phyloP scores from a whole-genome alignment of 805 yeast genomes.

The Ogataea zsoltii region DNA sequence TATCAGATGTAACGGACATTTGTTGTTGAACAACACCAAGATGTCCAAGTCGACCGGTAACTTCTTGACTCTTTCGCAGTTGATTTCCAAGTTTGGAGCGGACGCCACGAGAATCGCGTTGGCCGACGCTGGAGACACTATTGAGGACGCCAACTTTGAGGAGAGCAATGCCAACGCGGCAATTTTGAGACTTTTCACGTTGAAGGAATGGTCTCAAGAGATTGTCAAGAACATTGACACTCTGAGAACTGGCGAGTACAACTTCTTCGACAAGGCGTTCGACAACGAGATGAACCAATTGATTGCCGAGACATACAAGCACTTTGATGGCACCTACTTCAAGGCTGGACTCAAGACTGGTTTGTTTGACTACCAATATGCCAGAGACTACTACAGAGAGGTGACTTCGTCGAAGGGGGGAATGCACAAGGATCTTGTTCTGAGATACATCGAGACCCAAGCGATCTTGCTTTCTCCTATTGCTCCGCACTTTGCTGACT shows the following conservation, averaged over 20 bases:
- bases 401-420: conserved; percentile 50
- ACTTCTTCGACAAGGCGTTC: conserved; percentile 85
- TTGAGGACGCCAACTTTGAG: conserved; percentile 97
- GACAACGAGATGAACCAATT: conserved; percentile 90
- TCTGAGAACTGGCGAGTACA: conserved; percentile 57
- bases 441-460: conserved; percentile 84
- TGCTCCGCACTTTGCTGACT: conserved; percentile 96
- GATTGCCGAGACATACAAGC: conserved; percentile 69
- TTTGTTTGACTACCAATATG: conserved; percentile 89
- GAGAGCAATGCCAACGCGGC: conserved; percentile 97
- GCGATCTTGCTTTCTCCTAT: conserved; percentile 83
- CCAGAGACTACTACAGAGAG: conserved; percentile 97
- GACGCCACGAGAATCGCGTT: conserved; percentile 96
- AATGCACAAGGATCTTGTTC: conserved; percentile 83
- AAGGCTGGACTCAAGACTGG: conserved; percentile 90
- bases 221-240: conserved; percentile 50
- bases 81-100: conserved; percentile 89
- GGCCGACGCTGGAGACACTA: conserved; percentile 97
- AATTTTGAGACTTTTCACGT: conserved; percentile 83
- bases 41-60: conserved; percentile 99
- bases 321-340: conserved; percentile 72
- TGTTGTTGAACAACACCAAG: conserved; percentile 92
- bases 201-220: conserved; percentile 96
- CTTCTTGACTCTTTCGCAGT: conserved; percentile 85
- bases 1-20: conserved; percentile 92